Percentiles rank a stretch among this genome's conserved stretches.
Conservation (phyloP, 139 green algal species). For the Tetradesmus lagerheimii region DNA sequence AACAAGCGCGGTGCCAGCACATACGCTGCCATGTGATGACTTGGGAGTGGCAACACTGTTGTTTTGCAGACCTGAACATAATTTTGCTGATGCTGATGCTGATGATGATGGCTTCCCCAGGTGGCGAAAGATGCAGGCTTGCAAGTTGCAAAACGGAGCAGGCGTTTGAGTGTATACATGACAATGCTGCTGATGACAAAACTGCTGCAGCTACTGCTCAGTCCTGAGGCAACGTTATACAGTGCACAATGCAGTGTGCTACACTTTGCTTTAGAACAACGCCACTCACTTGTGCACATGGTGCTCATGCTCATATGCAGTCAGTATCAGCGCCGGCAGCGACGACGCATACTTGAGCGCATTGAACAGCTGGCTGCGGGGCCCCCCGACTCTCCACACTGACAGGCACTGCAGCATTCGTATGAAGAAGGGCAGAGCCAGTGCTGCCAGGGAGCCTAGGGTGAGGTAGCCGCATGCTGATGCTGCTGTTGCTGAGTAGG, state of each 20-base stretch:
- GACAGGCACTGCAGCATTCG: constrained; percentile 94
- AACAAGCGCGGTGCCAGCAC: neutral
- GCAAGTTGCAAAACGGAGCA: neutral
- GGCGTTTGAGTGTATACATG: neutral
- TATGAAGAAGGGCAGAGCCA: constrained; percentile 87
- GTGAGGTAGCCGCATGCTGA: constrained; percentile 39
- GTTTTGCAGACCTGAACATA: neutral
- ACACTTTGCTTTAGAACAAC: neutral
- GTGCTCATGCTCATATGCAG: constrained; percentile 78
- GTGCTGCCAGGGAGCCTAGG: constrained; percentile 67
- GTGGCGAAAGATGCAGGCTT: neutral
- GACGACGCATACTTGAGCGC: constrained; percentile 96
- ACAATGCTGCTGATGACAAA: neutral
- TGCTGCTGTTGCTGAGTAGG: neutral
- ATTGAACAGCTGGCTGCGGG: constrained; percentile 78
- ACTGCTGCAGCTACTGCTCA: neutral
- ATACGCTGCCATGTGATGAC: neutral
- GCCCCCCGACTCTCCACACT: constrained; percentile 48
- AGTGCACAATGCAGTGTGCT: neutral
- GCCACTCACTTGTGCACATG: constrained; percentile 62
- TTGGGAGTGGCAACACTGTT: too few species aligned
- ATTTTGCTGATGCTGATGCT: neutral
- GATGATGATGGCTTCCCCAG: too few species aligned
- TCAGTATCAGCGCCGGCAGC: constrained; percentile 94
- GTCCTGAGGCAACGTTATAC: neutral